Percentiles rank a stretch among this genome's conserved stretches.
Conservation (phyloP, 1,284 basidiomycete species). For the Rhodofomes roseus region DNA sequence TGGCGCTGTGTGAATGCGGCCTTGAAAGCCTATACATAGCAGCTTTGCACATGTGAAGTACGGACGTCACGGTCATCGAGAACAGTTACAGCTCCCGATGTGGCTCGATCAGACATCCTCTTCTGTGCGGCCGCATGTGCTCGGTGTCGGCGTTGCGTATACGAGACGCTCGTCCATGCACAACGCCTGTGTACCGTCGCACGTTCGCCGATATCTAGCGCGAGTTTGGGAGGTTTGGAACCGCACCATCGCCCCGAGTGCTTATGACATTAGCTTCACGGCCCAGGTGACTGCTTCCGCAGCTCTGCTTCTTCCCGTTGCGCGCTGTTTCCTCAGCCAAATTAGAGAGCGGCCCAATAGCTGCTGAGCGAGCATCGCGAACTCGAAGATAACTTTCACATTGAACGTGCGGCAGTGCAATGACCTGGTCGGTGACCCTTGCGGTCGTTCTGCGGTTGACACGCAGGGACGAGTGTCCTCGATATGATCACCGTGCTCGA, state of each 20-base stretch:
- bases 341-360: neutral
- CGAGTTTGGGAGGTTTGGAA: neutral
- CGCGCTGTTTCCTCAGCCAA: neutral
- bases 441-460: no score
- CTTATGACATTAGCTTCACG: neutral
- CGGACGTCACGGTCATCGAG: neutral
- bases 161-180: neutral
- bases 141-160: neutral
- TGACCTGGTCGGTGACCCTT: no score
- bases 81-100: neutral
- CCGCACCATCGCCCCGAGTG: neutral
- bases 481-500: no score
- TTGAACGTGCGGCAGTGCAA: no score
- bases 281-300: neutral
- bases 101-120: neutral
- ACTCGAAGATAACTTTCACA: neutral
- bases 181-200: neutral
- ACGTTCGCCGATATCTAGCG: neutral
- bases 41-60: neutral
- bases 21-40: neutral
- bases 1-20: neutral
- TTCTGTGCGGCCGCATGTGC: neutral
- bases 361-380: neutral
- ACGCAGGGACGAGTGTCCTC: no score
- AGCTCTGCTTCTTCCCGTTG: neutral